Evolutionary conservation across 345 rosid species (phyloP).

Genomic region (Gossypium thurberi): DNA sequence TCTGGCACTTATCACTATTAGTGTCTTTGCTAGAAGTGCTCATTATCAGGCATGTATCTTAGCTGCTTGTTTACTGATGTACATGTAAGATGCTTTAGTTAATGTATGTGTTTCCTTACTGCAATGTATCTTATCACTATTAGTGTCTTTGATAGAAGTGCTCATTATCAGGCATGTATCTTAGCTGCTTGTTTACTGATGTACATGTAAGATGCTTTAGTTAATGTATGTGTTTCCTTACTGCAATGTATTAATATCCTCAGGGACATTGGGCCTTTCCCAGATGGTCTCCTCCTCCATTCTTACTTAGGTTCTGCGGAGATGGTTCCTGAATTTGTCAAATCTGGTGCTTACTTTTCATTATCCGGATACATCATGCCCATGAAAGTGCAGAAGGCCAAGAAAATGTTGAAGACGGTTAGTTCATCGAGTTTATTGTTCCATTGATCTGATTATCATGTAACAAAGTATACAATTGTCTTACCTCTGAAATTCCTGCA

Average conservation of each 20-base stretch:
- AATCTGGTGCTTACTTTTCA: slow-evolving; percentile 88
- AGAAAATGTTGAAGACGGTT: slow-evolving; percentile 62
- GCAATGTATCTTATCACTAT: not conserved
- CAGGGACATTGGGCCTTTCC: slow-evolving; percentile 79
- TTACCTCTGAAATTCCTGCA: slow-evolving; percentile 29
- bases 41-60: not conserved
- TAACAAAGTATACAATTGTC: slow-evolving; percentile 1
- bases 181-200: slow-evolving; percentile 1
- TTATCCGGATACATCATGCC: slow-evolving; percentile 85
- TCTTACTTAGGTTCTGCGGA: slow-evolving; percentile 84
- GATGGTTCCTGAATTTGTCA: slow-evolving; percentile 92
- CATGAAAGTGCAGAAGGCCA: slow-evolving; percentile 70
- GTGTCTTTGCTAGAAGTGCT: not conserved
- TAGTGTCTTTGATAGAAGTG: not conserved
- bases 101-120: slow-evolving; percentile 4
- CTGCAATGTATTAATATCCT: not conserved
- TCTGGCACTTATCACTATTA: not conserved
- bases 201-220: not conserved
- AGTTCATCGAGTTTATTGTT: slow-evolving; percentile 20
- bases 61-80: slow-evolving; percentile 1
- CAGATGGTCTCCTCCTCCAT: slow-evolving; percentile 78
- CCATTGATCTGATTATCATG: not conserved
- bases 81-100: not conserved
- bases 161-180: not conserved
- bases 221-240: slow-evolving; percentile 6